Conservation (phyloP, 441 rosid genomes). For the Populus hybrid region DNA sequence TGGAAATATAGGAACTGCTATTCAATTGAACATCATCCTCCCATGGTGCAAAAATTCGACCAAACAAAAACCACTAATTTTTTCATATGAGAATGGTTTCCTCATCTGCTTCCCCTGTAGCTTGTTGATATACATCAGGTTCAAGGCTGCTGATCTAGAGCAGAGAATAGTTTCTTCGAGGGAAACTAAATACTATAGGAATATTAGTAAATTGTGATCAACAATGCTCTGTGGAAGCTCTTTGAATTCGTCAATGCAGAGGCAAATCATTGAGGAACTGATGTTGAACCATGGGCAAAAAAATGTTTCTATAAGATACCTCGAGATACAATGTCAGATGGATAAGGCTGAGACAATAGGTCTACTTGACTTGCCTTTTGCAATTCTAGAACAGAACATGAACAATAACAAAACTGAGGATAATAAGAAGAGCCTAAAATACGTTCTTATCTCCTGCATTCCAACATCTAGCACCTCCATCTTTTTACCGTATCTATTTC, state of each 20-base stretch:
- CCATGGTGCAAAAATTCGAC: neutral
- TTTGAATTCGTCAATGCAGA: too few species aligned
- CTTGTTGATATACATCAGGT: neutral
- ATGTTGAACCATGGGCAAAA: neutral
- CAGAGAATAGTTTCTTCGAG: too few species aligned
- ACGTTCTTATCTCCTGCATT: slow-evolving; percentile 95
- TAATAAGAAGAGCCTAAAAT: slow-evolving; percentile 91
- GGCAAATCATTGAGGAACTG: neutral
- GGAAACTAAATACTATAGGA: too few species aligned
- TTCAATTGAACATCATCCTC: neutral
- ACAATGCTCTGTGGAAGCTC: too few species aligned
- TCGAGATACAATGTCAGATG: slow-evolving; percentile 9
- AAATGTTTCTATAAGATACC: neutral
- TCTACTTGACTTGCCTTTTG: slow-evolving; percentile 69
- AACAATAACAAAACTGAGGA: slow-evolving; percentile 80
- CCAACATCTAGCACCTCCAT: slow-evolving; percentile 89
- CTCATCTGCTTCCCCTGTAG: too few species aligned
- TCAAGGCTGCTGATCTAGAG: too few species aligned
- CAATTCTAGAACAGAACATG: slow-evolving; percentile 95
- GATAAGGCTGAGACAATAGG: slow-evolving; percentile 47
- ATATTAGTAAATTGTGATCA: too few species aligned
- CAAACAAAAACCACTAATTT: neutral
- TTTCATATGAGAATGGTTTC: too few species aligned
- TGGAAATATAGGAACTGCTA: neutral
- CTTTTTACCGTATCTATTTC: slow-evolving; percentile 82